Evolutionary conservation across 1,284 basidiomycete genomes (phyloP).

Genomic region (Tilletia walkeri): DNA sequence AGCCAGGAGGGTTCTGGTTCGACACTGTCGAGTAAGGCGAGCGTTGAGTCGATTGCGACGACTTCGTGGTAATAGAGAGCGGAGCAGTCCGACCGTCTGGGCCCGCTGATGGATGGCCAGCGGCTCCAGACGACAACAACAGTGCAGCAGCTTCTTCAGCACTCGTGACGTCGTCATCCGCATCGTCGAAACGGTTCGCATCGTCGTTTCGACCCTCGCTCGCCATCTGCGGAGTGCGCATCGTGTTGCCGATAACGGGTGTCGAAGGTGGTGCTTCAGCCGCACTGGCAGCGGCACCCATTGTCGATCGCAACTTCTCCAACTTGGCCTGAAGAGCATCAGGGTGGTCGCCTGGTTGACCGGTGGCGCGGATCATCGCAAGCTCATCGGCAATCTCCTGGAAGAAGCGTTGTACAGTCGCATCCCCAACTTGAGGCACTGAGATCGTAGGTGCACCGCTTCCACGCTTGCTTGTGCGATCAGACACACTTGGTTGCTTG

Average conservation of each 20-base stretch:
- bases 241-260: background rate
- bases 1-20: background rate
- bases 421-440: conserved; percentile 63
- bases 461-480: background rate
- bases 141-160: conserved; percentile 33
- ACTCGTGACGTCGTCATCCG: conserved; percentile 61
- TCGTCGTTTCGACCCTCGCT: conserved; percentile 27
- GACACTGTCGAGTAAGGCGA: conserved; percentile 16
- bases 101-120: conserved; percentile 35
- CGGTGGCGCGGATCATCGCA: conserved; percentile 62
- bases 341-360: conserved; percentile 43
- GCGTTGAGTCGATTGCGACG: conserved; percentile 23
- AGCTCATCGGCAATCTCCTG: conserved; percentile 77
- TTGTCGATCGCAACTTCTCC: conserved; percentile 31
- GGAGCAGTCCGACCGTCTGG: conserved; percentile 43
- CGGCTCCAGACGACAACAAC: conserved; percentile 11
- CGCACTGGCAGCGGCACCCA: conserved; percentile 1
- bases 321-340: conserved; percentile 59
- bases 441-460: conserved; percentile 36
- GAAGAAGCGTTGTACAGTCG: conserved; percentile 73
- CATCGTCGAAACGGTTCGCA: conserved; percentile 61
- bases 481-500: conserved; percentile 30
- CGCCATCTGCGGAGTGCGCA: conserved; percentile 1
- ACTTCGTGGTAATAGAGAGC: conserved; percentile 40
- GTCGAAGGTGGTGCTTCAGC: conserved; percentile 7